Base-by-base conservation (phyloP, 306 rosid genomes). In the Glycine soja region DNA sequence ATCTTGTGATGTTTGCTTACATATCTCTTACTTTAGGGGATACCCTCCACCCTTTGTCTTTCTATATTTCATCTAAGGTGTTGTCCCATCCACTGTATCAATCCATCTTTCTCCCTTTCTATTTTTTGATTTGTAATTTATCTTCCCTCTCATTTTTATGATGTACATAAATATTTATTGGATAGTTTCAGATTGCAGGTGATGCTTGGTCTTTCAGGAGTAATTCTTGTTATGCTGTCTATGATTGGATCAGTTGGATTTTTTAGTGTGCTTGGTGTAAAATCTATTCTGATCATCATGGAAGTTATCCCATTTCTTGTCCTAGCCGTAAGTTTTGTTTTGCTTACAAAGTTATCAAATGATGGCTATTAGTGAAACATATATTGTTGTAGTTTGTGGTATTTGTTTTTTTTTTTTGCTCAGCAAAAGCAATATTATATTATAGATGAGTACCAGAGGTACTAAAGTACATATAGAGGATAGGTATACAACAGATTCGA, bases 301-400 rank as follows among this genome's bases (percentile, higher is more conserved):
- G 97, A 95, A 93, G 99, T 95, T 78, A 95, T 95, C 74, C 99
- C 99, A 32, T 95, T 95, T 87, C 99, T 95, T 86, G 97, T 95
- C 85, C 90, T 95, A 59, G 99, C 99, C 68, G 99, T 95, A 90
- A 91, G 98, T 91, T 86, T 80, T 80, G 48, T 53, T 78, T 76
- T 81, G 40, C 80, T 47, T 56, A 57, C 79, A 45, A 61, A 81
- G 46, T 56, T 80, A n/a, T 38, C 40, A 64, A 63, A 48, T 67
- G 57, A 24, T 69, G 52, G 51, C 42, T 32, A 30, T 32, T 34
- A 16, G 50, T 54, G 53, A 57, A n/a, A 53, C 45, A 57, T 76
- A 50, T 72, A 40, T 34, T 38, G 30, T 2, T 36, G 40, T 36
- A 3, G 5, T 36, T 36, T 36, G 40, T 36, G 40, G 40, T 36